Percentiles rank a stretch among this genome's conserved stretches.
phyloP scores from a whole-genome alignment of 805 yeast species.

The Maudiozyma bulderi region DNA sequence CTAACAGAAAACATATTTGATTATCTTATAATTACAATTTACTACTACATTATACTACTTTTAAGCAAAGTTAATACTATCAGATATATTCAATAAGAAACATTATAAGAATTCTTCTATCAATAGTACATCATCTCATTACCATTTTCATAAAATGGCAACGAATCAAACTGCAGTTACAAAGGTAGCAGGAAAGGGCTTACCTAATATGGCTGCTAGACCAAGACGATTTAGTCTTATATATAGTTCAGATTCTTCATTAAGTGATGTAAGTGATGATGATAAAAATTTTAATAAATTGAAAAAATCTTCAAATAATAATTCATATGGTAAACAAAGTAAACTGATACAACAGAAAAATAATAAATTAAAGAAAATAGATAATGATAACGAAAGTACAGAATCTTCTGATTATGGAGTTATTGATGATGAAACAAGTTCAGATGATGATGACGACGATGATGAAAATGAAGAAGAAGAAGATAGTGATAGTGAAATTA shows the following conservation, averaged over 20 bases:
- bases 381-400: constrained; percentile 13
- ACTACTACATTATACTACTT: too few relatives aligned
- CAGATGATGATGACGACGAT: constrained; percentile 28
- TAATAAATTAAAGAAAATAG: constrained; percentile 10
- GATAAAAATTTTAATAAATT: constrained; percentile 10
- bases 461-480: constrained; percentile 32
- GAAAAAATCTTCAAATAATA: constrained; percentile 17
- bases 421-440: constrained; percentile 20
- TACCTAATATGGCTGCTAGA: constrained; percentile 7
- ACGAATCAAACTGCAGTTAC: neutral
- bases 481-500: constrained; percentile 34
- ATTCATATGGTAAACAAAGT: constrained; percentile 25
- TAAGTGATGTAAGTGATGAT: constrained; percentile 32
- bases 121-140: neutral
- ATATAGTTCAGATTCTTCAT: constrained; percentile 35
- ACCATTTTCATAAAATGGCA: neutral
- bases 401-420: constrained; percentile 20
- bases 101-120: neutral
- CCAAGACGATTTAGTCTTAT: constrained; percentile 37
- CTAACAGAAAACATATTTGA: too few relatives aligned
- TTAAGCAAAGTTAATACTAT: too few relatives aligned
- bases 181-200: constrained; percentile 2
- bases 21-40: too few relatives aligned
- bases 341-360: constrained; percentile 27
- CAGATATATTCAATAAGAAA: too few relatives aligned